Conservation (phyloP, 495 filamentous ascomycete genomes). For the Oleoguttula mirabilis region DNA sequence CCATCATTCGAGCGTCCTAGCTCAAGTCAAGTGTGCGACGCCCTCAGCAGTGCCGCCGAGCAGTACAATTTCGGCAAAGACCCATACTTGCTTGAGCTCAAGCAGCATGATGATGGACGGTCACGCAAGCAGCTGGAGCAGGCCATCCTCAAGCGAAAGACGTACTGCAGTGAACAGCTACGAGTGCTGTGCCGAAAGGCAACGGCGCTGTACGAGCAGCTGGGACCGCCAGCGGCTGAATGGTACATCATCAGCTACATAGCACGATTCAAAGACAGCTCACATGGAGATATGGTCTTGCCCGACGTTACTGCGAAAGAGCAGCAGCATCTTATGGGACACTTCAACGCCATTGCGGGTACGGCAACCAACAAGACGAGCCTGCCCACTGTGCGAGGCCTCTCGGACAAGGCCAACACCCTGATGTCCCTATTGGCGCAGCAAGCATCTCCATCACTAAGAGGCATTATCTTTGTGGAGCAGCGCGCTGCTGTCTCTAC, state of each 20-base stretch:
- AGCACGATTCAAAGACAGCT: conserved; percentile 9
- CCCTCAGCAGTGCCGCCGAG: conserved; percentile 24
- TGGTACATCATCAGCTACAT: conserved; percentile 55
- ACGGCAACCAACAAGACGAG: not conserved
- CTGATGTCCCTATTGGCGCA: conserved; percentile 44
- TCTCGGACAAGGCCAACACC: conserved; percentile 43
- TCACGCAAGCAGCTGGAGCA: conserved; percentile 33
- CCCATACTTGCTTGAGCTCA: conserved; percentile 48
- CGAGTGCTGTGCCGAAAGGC: conserved; percentile 42
- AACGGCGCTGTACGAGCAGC: conserved; percentile 42
- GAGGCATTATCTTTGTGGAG: conserved; percentile 68
- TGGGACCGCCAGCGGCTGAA: conserved; percentile 65
- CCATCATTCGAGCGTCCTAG: not conserved
- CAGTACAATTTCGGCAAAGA: conserved; percentile 53
- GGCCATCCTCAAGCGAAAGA: conserved; percentile 41
- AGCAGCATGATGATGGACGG: conserved; percentile 30
- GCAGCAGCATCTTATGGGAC: conserved; percentile 46
- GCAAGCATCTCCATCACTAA: conserved; percentile 37
- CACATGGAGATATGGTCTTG: conserved; percentile 9
- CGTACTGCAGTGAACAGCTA: conserved; percentile 53
- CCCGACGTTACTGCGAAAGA: conserved; percentile 40
- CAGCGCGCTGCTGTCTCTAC: conserved; percentile 59
- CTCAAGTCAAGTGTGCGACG: not conserved
- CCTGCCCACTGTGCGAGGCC: conserved; percentile 17
- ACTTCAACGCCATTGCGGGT: conserved; percentile 29